Base-by-base conservation (phyloP, 495 filamentous ascomycete genomes). In the Ramalina intermedia region DNA sequence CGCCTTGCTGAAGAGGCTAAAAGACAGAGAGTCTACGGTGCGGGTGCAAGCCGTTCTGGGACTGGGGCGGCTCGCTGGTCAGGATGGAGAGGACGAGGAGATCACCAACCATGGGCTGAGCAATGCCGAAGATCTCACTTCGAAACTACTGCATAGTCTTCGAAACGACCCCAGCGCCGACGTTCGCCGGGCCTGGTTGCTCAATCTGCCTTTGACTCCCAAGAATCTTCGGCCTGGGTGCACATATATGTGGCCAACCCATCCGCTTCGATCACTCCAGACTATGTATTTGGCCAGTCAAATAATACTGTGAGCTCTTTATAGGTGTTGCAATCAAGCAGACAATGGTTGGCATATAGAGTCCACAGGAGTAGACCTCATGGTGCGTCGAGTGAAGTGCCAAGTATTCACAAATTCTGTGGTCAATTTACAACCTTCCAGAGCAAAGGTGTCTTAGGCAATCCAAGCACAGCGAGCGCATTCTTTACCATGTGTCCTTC, bases 101-200 rank as follows among this genome's bases (percentile, higher is more conserved):
- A 78, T 82, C 40, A 78, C 81, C 26, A 81, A 80, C 27, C 76
- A 71, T 44, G 76, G 77, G 33, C 69, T 74, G 33, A 67, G 70
- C 6, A 74, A 79, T 44, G 63, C 61, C 16, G 71, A 66, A 14
- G 80, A 80, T 6, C 66, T 94, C 6, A 62, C 91, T 14, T 79
- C 85, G 48, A 89, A 82, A 64, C 72, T 99, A n/a, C 69, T 96
- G 11, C 85, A 94, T 45, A 81, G 90, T 9, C 73, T 99, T 63
- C 87, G 95, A 64, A 90, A 96, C 53, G 91, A 99, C 59, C 82
- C 89, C 0, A 91, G 86, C 53, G 87, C 88, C 1, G 91, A 99
- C 52, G 91, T 96, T 13, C 74, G 91, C 46, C 80, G 88, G 43
- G 85, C 82, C 9, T 72, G 96, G 14, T 74, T 99, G 27, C 76